Percentiles rank a stretch among this genome's conserved stretches.
Conservation (phyloP, 2,329 filamentous ascomycete genomes). For the Gnomoniopsis smithogilvyi region DNA sequence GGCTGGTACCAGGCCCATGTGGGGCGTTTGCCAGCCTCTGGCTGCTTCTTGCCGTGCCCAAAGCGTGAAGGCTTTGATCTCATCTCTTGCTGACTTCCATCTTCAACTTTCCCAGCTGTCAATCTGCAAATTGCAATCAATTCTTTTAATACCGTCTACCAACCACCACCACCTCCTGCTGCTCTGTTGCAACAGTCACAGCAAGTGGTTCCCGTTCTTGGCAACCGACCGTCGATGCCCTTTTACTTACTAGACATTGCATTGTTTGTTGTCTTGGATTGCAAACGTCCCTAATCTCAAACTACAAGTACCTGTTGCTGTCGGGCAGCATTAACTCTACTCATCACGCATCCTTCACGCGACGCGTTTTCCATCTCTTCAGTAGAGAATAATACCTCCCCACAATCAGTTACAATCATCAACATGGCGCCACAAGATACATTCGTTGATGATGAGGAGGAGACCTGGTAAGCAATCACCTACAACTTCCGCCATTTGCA, state of each 20-base stretch:
- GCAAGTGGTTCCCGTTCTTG: slow-evolving; percentile 1
- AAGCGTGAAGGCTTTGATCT: slow-evolving; percentile 12
- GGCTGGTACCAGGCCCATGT: background rate
- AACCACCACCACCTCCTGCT: background rate
- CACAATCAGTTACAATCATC: slow-evolving; percentile 3
- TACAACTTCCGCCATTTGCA: slow-evolving; percentile 19
- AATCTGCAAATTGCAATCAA: background rate
- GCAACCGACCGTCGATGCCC: background rate
- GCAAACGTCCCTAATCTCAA: background rate
- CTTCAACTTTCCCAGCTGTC: background rate
- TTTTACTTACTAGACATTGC: background rate
- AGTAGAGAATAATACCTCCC: slow-evolving; percentile 12
- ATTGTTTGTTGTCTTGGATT: background rate
- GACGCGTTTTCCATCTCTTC: background rate
- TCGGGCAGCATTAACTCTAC: background rate
- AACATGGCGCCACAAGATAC: slow-evolving; percentile 66
- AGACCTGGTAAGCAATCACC: slow-evolving; percentile 55
- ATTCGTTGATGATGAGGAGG: slow-evolving; percentile 70
- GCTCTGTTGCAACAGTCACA: background rate
- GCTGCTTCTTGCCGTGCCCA: slow-evolving; percentile 6
- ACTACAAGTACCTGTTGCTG: background rate
- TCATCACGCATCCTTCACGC: background rate
- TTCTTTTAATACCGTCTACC: background rate
- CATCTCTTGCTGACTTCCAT: background rate
- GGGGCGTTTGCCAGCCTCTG: background rate